Base-by-base conservation (phyloP, 805 yeast genomes). In the Allodekkera sacchari region DNA sequence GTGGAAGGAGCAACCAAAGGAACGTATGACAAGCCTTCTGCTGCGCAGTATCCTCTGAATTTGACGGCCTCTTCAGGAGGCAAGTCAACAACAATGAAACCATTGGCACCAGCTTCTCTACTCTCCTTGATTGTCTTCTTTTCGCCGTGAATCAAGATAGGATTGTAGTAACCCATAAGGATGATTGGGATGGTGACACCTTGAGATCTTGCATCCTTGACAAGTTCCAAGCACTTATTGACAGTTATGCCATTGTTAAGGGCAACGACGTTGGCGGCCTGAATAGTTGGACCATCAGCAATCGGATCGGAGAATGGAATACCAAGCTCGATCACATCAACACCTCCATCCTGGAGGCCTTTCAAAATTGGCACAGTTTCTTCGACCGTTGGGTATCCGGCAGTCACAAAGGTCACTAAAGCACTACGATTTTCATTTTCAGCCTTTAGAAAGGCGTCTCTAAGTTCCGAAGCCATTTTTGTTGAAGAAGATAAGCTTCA, bases 251-350 rank as follows among this genome's bases (percentile, higher is more conserved):
- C 94, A 48, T 92, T 89, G 17, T 72, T 68, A 41, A 92, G 67
- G 13, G 98, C 92, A n/a, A 62, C 64, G 14, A 72, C 73, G 61
- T 88, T 88, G 23, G 97, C 85, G 21, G 65, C 76, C 63, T 92
- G 98, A 49, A 92, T 92, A 12, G 95, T 84, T 24, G 97, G 95
- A 29, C 99, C 99, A 57, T 92, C 99, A 21, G 97, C 99, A 55
- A 92, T 87, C 23, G 99, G 98, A 55, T 92, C 99, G 15, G 95
- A 80, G 57, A 92, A 92, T 29, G 99, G 99, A 54, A 92, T 63
- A 40, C 99, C 98, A 28, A 92, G 63, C 61, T 92, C 99, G 45
- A 92, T 84, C 39, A 92, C 71, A 52, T 92, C 97, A 23, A 83
- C 94, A 35, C 99, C 99, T 43, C 95, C 96, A 18, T 73, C 83